These are phyloP conservation scores for Alnus rubra DNA, from an alignment of 306 rosid species.

Conservation along the genomic window DNA sequence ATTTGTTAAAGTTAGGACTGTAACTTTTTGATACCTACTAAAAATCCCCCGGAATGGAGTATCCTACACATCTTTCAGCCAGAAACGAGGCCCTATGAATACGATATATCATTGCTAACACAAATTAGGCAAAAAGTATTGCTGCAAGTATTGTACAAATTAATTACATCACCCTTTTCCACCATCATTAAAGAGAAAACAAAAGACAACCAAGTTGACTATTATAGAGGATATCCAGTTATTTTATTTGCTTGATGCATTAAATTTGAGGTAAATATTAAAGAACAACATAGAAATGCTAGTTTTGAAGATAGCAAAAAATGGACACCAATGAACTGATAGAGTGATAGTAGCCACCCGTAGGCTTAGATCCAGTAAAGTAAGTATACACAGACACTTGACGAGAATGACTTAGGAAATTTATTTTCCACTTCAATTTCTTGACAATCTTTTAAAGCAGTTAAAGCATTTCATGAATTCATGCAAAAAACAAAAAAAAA, in stretches of 20 bases:
- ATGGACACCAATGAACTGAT: neutral
- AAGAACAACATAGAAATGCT: neutral
- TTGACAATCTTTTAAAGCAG: slow-evolving; percentile 16
- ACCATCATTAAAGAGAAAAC: slow-evolving; percentile 26
- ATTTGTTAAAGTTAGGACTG: slow-evolving; percentile 37
- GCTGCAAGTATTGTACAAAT: slow-evolving; percentile 28
- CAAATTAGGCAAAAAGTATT: slow-evolving; percentile 34
- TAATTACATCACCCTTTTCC: slow-evolving; percentile 18
- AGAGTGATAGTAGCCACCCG: neutral
- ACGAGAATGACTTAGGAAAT: neutral
- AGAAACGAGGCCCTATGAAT: slow-evolving; percentile 54
- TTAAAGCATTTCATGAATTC: slow-evolving; percentile 15
- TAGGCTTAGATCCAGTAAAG: neutral
- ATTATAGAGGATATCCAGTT: slow-evolving; percentile 15
- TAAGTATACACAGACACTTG: neutral
- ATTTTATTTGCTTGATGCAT: slow-evolving; percentile 6
- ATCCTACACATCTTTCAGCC: slow-evolving; percentile 37
- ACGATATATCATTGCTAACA: slow-evolving; percentile 40
- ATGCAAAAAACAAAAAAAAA: neutral
- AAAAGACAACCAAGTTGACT: slow-evolving; percentile 28
- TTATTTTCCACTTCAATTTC: slow-evolving; percentile 6
- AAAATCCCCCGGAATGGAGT: slow-evolving; percentile 32
- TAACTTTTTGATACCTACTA: slow-evolving; percentile 46
- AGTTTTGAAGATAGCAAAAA: neutral
- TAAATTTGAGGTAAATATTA: slow-evolving; percentile 11